Conservation (phyloP, 352 stramenopile species). For the Globisporangium barbulae region DNA sequence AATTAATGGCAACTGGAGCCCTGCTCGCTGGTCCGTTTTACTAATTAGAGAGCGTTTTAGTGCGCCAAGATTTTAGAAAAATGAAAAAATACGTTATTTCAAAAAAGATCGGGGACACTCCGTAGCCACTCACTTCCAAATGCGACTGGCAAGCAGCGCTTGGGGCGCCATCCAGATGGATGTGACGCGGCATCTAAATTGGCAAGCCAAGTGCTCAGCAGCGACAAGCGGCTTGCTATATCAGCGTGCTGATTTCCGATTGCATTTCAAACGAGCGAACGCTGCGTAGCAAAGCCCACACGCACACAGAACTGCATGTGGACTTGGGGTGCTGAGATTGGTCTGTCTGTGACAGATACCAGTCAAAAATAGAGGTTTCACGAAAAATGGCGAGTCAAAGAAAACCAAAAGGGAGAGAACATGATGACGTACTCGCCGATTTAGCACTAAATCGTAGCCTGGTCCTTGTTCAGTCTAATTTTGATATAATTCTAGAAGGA, state of each 20-base stretch:
- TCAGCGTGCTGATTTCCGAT: no score
- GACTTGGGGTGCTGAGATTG: no score
- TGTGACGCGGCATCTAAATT: background rate
- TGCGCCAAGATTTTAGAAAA: background rate
- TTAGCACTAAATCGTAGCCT: background rate
- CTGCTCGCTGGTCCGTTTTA: background rate
- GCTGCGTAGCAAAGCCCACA: no score
- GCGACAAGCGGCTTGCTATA: background rate
- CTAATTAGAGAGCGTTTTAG: background rate
- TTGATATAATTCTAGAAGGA: no score
- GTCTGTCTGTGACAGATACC: background rate
- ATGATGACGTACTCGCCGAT: constrained; percentile 2
- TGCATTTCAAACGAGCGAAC: no score
- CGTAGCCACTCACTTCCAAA: background rate
- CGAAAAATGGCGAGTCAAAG: background rate
- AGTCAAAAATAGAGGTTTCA: background rate
- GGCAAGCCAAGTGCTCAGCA: background rate
- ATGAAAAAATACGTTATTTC: background rate
- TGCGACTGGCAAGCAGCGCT: background rate
- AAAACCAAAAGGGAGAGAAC: background rate
- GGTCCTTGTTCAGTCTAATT: background rate
- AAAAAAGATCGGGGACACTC: background rate
- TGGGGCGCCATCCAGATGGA: background rate
- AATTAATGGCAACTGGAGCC: background rate
- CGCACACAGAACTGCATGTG: no score